These are phyloP conservation scores for Alternaria burnsii DNA, from an alignment of 2,329 filamentous ascomycete species.

Conservation along the genomic window DNA sequence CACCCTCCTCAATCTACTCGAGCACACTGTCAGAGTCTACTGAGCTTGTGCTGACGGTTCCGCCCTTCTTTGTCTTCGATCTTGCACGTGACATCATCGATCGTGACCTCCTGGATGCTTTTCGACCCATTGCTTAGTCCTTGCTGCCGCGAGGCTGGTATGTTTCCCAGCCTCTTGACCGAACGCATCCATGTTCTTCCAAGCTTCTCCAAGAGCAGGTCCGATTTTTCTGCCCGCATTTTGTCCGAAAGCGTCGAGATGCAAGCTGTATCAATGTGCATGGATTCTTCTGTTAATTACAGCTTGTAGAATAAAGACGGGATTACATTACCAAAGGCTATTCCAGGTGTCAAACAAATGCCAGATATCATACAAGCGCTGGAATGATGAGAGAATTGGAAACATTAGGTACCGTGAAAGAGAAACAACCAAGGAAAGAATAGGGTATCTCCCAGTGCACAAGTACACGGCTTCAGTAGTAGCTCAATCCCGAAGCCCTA, in stretches of 20 bases:
- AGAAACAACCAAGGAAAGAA: not conserved
- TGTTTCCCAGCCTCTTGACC: constrained; percentile 13
- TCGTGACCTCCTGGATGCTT: constrained; percentile 12
- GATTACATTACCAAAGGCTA: not conserved
- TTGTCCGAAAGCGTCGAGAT: constrained; percentile 12
- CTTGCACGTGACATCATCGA: not conserved
- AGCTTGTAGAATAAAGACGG: not conserved
- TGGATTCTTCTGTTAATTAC: not conserved
- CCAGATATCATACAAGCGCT: not conserved
- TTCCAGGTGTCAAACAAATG: not conserved
- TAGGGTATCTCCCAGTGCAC: not conserved
- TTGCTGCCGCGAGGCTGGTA: not conserved
- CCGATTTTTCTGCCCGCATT: constrained; percentile 5
- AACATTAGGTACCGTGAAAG: not conserved
- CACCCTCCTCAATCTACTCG: not conserved
- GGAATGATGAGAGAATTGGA: accelerated
- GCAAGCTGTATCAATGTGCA: not conserved
- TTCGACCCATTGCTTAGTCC: constrained; percentile 19
- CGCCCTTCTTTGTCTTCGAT: not conserved
- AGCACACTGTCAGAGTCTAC: not conserved
- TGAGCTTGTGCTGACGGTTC: not conserved
- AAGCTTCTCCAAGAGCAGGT: constrained; percentile 5
- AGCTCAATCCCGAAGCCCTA: constrained; percentile 39
- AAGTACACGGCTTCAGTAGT: constrained; percentile 31
- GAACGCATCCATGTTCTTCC: constrained; percentile 11